A percentile compares a stretch with the other conserved stretches of the same genome.
These are phyloP conservation scores for Pleurotus citrinopileatus DNA, from an alignment of 768 basidiomycete genomes.

Conservation along the genomic window DNA sequence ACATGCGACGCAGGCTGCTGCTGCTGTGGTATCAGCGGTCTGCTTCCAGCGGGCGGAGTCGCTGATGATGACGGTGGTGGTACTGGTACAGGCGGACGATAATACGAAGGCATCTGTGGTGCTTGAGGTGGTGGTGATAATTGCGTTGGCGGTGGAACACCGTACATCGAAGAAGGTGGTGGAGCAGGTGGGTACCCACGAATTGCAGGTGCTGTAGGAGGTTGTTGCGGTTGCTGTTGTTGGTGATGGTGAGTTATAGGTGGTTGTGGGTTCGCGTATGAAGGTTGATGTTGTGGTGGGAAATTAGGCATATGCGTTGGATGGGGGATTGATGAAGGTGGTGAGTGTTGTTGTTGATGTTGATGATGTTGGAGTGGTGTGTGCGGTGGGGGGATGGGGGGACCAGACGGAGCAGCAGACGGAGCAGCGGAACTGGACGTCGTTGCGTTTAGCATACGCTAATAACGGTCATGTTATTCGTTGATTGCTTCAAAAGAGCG, in stretches of 20 bases:
- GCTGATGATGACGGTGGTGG: slow-evolving; percentile 23
- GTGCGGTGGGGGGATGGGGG: slow-evolving; percentile 47
- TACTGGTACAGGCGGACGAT: slow-evolving; percentile 29
- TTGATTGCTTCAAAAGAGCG: not conserved
- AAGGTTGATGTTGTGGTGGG: slow-evolving; percentile 29
- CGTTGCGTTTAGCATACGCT: slow-evolving; percentile 51
- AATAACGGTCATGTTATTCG: not conserved
- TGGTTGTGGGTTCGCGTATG: slow-evolving; percentile 28
- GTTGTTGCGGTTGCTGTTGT: slow-evolving; percentile 20
- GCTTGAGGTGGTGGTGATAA: slow-evolving; percentile 19
- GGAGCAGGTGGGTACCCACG: no score
- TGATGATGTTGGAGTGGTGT: slow-evolving; percentile 36
- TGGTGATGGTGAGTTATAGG: slow-evolving; percentile 30
- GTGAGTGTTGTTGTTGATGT: slow-evolving; percentile 18
- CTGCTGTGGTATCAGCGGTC: slow-evolving; percentile 27
- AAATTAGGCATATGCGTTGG: slow-evolving; percentile 29
- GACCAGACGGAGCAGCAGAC: slow-evolving; percentile 15
- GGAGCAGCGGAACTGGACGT: slow-evolving; percentile 14
- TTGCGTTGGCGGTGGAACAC: slow-evolving; percentile 27
- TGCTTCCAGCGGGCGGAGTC: slow-evolving; percentile 25
- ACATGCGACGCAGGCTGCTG: no score
- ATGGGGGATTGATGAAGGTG: slow-evolving; percentile 24
- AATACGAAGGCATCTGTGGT: slow-evolving; percentile 26
- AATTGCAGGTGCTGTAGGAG: no score
- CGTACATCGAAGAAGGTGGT: not conserved